Percentiles rank a stretch among this genome's conserved stretches.
Conservation (phyloP, 176 grass and related monocot species). For the Triticum timopheevii region DNA sequence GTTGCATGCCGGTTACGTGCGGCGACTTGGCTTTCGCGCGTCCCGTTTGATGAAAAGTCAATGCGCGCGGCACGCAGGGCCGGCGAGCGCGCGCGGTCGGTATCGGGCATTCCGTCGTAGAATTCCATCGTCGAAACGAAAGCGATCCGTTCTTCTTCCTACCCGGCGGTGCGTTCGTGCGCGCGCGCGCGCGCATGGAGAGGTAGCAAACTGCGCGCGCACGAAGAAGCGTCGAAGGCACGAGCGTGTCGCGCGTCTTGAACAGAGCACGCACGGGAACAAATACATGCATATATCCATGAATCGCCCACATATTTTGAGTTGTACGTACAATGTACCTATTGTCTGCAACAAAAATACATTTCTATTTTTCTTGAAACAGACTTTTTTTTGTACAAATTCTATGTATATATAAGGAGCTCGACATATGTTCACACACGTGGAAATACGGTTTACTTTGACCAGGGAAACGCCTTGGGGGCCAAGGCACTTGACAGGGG, state of each 20-base stretch:
- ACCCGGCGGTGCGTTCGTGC: background rate
- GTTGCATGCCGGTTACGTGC: conserved; percentile 37
- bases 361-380: no score
- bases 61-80: background rate
- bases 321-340: no score
- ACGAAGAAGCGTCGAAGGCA: background rate
- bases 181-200: background rate
- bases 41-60: conserved; percentile 20
- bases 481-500: background rate
- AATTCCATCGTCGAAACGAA: background rate
- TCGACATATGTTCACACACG: background rate
- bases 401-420: background rate
- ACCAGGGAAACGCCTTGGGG: background rate
- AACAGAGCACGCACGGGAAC: background rate
- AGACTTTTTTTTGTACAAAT: background rate
- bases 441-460: background rate
- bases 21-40: background rate
- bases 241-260: conserved; percentile 29
- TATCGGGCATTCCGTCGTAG: background rate
- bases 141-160: background rate
- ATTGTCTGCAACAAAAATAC: background rate
- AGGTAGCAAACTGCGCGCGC: background rate
- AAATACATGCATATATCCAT: background rate
- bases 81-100: background rate
- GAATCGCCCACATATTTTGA: no score